Evolutionary conservation across 129 eudicot species (phyloP).

Genomic region (Pulicaria dysenterica): DNA sequence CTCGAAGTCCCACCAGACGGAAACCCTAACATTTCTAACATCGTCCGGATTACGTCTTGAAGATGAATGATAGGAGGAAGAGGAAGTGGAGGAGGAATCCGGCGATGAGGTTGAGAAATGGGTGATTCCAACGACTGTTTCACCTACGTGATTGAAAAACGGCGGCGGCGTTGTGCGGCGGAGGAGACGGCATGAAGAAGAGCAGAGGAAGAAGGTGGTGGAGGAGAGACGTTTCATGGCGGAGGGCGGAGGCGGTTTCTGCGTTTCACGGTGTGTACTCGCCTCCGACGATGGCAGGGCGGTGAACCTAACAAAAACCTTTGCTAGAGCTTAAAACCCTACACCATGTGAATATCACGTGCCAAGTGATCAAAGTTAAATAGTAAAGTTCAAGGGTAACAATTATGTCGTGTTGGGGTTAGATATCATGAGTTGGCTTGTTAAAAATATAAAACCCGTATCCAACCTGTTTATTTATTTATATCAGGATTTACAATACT

Average conservation of each 20-base stretch:
- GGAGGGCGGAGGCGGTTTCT: conserved; percentile 22
- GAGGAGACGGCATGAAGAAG: conserved; percentile 35
- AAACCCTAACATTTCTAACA: conserved; percentile 67
- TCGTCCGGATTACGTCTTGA: conserved; percentile 56
- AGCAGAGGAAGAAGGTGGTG: conserved; percentile 25
- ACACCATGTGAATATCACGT: conserved; percentile 30
- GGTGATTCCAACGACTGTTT: conserved; percentile 24
- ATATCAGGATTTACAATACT: no score
- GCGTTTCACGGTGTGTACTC: conserved; percentile 11
- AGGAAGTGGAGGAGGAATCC: conserved; percentile 16
- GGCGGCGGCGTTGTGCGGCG: conserved; percentile 1
- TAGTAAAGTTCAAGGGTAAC: no score
- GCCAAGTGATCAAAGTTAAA: neutral
- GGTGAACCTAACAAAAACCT: conserved; percentile 33
- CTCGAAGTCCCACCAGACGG: conserved; percentile 99
- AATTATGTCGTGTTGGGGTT: no score
- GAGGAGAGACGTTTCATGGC: conserved; percentile 29
- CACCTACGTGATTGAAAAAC: neutral
- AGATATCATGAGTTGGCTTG: no score
- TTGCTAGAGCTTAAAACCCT: conserved; percentile 37
- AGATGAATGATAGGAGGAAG: conserved; percentile 27
- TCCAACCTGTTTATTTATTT: no score
- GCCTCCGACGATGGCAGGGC: neutral
- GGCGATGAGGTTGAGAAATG: conserved; percentile 45
- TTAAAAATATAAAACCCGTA: no score